Evolutionary conservation across 768 basidiomycete species (phyloP).

Genomic region (Galerina sulciceps): DNA sequence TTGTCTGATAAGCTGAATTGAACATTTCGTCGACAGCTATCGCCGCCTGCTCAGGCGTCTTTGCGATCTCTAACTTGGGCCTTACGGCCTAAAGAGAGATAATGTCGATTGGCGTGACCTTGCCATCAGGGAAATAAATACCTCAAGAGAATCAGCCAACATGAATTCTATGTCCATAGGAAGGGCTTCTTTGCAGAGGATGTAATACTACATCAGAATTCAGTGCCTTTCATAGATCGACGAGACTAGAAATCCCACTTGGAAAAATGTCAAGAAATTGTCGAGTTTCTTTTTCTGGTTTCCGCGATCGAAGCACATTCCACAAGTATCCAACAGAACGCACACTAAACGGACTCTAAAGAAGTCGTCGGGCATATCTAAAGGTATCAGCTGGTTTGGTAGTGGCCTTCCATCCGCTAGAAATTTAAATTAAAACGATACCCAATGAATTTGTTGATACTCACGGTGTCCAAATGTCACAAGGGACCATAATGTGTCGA

Average conservation of each 20-base stretch:
- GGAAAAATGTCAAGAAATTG: conserved; percentile 90
- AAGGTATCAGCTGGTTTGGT: conserved; percentile 70
- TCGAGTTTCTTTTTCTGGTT: conserved; percentile 92
- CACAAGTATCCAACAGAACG: conserved; percentile 91
- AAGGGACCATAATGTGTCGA: conserved; percentile 93
- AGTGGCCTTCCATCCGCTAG: conserved; percentile 88
- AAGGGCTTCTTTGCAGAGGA: conserved; percentile 85
- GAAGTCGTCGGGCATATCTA: conserved; percentile 96
- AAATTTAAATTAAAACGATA: conserved; percentile 15
- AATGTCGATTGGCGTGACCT: neutral
- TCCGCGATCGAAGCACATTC: conserved; percentile 97
- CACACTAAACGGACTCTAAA: conserved; percentile 94
- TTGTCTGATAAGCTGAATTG: conserved; percentile 62
- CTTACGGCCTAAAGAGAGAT: conserved; percentile 67
- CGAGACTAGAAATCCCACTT: conserved; percentile 51
- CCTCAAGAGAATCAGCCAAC: conserved; percentile 93
- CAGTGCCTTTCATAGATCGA: conserved; percentile 1
- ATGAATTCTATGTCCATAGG: conserved; percentile 99
- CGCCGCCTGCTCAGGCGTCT: conserved; percentile 86
- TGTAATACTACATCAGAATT: conserved; percentile 64
- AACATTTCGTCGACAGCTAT: conserved; percentile 90
- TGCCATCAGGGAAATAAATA: conserved; percentile 30
- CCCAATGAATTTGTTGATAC: conserved; percentile 32
- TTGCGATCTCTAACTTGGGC: conserved; percentile 73
- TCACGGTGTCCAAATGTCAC: conserved; percentile 95